Evolutionary conservation across 2,329 filamentous ascomycete genomes (phyloP).

Genomic region (Sporothrix brasiliensis): DNA sequence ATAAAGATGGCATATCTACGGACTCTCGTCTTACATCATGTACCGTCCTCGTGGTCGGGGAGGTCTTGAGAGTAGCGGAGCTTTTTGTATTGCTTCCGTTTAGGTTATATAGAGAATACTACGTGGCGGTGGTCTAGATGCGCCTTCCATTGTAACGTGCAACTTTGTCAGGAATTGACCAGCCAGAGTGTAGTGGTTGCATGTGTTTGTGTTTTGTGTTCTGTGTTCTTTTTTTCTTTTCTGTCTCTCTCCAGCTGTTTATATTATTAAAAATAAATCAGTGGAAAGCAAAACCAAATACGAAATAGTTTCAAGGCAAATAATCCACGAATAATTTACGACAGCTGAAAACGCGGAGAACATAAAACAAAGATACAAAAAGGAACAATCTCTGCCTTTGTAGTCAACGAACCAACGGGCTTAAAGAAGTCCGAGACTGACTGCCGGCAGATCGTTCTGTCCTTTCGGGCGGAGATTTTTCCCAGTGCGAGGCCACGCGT

Average conservation of each 20-base stretch:
- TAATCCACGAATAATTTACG: too few relatives aligned
- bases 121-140: background rate
- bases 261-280: too few relatives aligned
- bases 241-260: background rate
- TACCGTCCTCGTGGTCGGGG: too few relatives aligned
- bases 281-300: too few relatives aligned
- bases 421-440: background rate
- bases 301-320: too few relatives aligned
- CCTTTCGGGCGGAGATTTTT: background rate
- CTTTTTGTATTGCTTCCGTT: background rate
- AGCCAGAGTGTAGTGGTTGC: too few relatives aligned
- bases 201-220: too few relatives aligned
- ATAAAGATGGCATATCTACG: too few relatives aligned
- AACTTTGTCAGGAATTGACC: too few relatives aligned
- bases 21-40: too few relatives aligned
- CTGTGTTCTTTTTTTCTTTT: background rate
- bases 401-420: background rate
- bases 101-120: background rate
- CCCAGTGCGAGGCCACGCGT: background rate
- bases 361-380: too few relatives aligned
- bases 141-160: background rate
- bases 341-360: conserved; percentile 7
- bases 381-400: background rate
- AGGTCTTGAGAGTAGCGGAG: too few relatives aligned
- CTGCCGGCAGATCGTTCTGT: conserved; percentile 15